phyloP scores from a whole-genome alignment of 106 monocot genomes.

The Phalaenopsis equestris region DNA sequence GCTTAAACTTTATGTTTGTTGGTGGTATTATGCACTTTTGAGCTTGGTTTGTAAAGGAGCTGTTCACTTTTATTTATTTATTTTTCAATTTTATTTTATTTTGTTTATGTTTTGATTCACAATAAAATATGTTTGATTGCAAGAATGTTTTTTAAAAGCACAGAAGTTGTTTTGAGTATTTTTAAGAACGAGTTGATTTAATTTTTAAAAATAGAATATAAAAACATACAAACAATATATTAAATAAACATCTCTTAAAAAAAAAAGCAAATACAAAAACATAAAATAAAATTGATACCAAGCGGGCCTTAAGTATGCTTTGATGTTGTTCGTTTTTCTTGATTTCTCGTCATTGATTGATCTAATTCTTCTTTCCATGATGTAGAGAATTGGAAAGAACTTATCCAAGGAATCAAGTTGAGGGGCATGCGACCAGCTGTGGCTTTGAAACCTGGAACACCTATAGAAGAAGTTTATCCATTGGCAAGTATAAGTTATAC shows the following conservation, averaged over 20 bases:
- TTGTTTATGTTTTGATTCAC: too few relatives aligned
- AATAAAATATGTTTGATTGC: too few relatives aligned
- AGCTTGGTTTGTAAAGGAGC: background rate
- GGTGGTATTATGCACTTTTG: background rate
- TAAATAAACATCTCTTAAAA: too few relatives aligned
- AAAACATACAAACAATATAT: too few relatives aligned
- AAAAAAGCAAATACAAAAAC: too few relatives aligned
- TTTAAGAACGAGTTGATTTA: too few relatives aligned
- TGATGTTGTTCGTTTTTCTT: background rate
- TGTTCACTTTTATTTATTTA: too few relatives aligned
- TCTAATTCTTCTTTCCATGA: constrained; percentile 1
- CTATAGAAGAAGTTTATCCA: constrained; percentile 87
- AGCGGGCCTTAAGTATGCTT: background rate
- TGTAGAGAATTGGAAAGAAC: constrained; percentile 82
- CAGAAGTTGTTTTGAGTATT: too few relatives aligned
- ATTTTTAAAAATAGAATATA: too few relatives aligned
- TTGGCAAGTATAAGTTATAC: constrained; percentile 37
- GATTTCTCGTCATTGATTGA: background rate
- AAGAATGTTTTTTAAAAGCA: too few relatives aligned
- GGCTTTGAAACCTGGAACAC: constrained; percentile 82
- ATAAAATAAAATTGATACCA: too few relatives aligned
- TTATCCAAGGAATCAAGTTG: constrained; percentile 60
- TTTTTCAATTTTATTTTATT: too few relatives aligned
- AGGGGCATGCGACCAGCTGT: constrained; percentile 89
- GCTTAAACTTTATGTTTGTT: background rate